Base-by-base conservation (phyloP, 78 protist genomes). In the Acrasis kona region DNA sequence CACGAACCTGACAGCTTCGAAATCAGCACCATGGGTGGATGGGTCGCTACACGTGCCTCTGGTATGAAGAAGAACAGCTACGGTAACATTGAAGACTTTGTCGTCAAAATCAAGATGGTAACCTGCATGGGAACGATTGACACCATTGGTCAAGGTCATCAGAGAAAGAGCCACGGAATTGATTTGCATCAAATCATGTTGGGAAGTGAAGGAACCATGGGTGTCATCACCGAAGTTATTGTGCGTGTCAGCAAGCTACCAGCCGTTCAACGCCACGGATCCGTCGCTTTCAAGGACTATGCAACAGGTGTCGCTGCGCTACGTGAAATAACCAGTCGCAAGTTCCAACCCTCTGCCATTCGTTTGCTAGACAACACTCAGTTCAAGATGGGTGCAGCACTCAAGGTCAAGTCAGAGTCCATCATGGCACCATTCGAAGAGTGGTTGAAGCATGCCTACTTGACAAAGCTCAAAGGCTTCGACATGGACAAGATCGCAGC, bases 1-100 rank as follows among this genome's bases (percentile, higher is more conserved):
- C 95, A 91, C 72, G 95, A 91, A 39, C 95, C 95, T 32, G 95
- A 91, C 68, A 83, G 88, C 58, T 76, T 72, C 39, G 91, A 87
- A 74, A 83, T 84, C 41, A 81, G 88, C 57, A 77, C 95, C 19
- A 77, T 91, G 19, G 95, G 95, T 57, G 95, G 95, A 32, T 91
- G 95, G 95, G 75, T 88, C 31, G 90, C 92, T 10, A 88, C 95
- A 1, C 80, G 92, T 29, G 86, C 91, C 36, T 79, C 88, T 0
- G 95, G 95, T 57, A 83, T 69, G 91, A 78, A 70, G 81, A 86
- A 84, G 68, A 86, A 86, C 36, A n/a, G 36, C 31, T 87, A 91
- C 81, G 95, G 95, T 30, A 87, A 87, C 66, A 91, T 91, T 27
- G 94, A 90, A 61, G 91, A 90, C 72, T 83, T 90, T 77, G 32